Evolutionary conservation across 2,329 filamentous ascomycete species (phyloP).

Genomic region (Aspergillus spinulosporus): DNA sequence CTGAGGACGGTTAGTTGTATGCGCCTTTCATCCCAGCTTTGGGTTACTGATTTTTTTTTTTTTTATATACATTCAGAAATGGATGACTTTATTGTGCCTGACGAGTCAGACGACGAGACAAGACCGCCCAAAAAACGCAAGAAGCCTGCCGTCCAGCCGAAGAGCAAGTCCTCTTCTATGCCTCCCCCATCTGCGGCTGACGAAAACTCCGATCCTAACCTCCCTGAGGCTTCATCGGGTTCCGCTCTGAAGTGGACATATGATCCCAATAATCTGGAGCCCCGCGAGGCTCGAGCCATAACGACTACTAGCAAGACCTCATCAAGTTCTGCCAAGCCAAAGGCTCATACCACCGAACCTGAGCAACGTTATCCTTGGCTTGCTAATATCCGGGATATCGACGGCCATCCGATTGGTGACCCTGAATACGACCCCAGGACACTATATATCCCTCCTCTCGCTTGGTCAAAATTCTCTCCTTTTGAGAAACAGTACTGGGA

Average conservation of each 20-base stretch:
- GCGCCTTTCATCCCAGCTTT: neutral
- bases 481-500: slow-evolving; percentile 99
- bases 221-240: slow-evolving; percentile 58
- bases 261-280: slow-evolving; percentile 60
- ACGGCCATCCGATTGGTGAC: slow-evolving; percentile 73
- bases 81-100: slow-evolving; percentile 83
- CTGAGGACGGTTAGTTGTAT: slow-evolving; percentile 50
- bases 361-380: slow-evolving; percentile 89
- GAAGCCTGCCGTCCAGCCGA: slow-evolving; percentile 53
- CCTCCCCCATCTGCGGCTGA: slow-evolving; percentile 52
- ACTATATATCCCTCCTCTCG: slow-evolving; percentile 80
- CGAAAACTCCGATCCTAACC: slow-evolving; percentile 57
- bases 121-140: slow-evolving; percentile 71
- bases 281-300: slow-evolving; percentile 50
- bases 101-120: slow-evolving; percentile 74
- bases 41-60: slow-evolving; percentile 21
- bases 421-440: slow-evolving; percentile 90
- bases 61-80: slow-evolving; percentile 56
- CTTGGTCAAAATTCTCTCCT: slow-evolving; percentile 80
- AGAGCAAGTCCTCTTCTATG: slow-evolving; percentile 36
- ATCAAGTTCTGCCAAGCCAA: slow-evolving; percentile 52
- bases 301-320: slow-evolving; percentile 37
- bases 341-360: slow-evolving; percentile 78
- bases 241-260: slow-evolving; percentile 82
- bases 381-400: slow-evolving; percentile 79